Evolutionary conservation across 495 filamentous ascomycete genomes (phyloP).

Genomic region (Sporormia fimetaria): DNA sequence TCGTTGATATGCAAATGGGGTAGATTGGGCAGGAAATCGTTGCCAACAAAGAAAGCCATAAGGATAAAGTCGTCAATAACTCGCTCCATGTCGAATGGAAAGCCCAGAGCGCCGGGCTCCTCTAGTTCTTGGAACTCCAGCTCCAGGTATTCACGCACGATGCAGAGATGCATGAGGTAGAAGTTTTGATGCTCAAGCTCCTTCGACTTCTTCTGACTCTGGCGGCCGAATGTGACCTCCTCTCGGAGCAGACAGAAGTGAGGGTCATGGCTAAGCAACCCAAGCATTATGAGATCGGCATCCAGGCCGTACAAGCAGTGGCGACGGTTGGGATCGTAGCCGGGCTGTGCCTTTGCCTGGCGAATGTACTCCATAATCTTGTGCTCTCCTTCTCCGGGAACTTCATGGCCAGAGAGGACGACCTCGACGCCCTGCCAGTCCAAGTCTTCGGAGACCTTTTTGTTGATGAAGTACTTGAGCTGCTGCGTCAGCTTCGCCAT

Average conservation of each 20-base stretch:
- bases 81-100: conserved; percentile 86
- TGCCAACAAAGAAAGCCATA: conserved; percentile 99
- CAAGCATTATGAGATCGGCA: conserved; percentile 97
- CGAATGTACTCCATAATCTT: conserved; percentile 99
- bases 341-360: conserved; percentile 83
- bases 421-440: conserved; percentile 97
- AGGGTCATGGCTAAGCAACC: conserved; percentile 90
- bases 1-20: conserved; percentile 98
- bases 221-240: conserved; percentile 91
- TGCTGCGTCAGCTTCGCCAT: conserved; percentile 93
- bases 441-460: conserved; percentile 91
- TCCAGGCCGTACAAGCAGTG: conserved; percentile 97
- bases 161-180: conserved; percentile 91
- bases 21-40: conserved; percentile 96
- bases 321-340: conserved; percentile 88
- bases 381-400: conserved; percentile 98
- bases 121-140: conserved; percentile 93
- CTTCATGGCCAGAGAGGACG: conserved; percentile 93
- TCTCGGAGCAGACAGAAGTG: conserved; percentile 96
- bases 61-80: conserved; percentile 99
- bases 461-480: conserved; percentile 96
- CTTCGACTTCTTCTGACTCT: conserved; percentile 75
- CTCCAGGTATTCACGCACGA: conserved; percentile 94
- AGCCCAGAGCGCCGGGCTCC: conserved; percentile 57
- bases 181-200: conserved; percentile 99